phyloP scores from a whole-genome alignment of 2,329 filamentous ascomycete genomes.

The Ceratocystis eucalypticola region DNA sequence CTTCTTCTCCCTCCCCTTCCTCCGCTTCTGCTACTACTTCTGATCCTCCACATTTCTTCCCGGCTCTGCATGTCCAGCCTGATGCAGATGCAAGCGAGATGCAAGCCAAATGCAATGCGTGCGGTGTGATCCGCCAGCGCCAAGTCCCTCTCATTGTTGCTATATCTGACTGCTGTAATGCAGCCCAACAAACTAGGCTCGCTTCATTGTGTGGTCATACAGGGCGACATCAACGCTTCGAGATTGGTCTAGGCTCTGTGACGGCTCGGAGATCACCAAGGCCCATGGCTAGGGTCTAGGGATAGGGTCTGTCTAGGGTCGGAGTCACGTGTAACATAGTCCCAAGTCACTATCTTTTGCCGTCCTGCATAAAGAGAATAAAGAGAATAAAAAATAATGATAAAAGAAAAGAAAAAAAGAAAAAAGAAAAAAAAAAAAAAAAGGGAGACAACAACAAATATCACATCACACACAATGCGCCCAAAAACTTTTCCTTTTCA shows the following conservation, averaged over 20 bases:
- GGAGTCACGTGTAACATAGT: too few relatives aligned
- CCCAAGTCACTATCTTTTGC: too few relatives aligned
- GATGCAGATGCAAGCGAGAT: neutral
- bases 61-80: slow-evolving; percentile 3
- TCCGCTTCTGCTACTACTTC: neutral
- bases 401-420: neutral
- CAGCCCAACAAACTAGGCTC: neutral
- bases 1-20: neutral
- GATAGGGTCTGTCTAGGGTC: too few relatives aligned
- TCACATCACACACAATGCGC: slow-evolving; percentile 1
- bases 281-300: too few relatives aligned
- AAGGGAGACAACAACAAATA: slow-evolving; percentile 2
- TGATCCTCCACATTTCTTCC: neutral
- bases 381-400: neutral
- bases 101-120: neutral
- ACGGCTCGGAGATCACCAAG: too few relatives aligned
- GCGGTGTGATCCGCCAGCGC: neutral
- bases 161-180: neutral
- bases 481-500: neutral
- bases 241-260: neutral
- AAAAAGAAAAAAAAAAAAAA: neutral
- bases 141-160: neutral
- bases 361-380: neutral
- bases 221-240: neutral
- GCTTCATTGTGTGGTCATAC: neutral